These are phyloP conservation scores for Pseudocercospora crystallina DNA, from an alignment of 2,329 filamentous ascomycete species.

Conservation along the genomic window DNA sequence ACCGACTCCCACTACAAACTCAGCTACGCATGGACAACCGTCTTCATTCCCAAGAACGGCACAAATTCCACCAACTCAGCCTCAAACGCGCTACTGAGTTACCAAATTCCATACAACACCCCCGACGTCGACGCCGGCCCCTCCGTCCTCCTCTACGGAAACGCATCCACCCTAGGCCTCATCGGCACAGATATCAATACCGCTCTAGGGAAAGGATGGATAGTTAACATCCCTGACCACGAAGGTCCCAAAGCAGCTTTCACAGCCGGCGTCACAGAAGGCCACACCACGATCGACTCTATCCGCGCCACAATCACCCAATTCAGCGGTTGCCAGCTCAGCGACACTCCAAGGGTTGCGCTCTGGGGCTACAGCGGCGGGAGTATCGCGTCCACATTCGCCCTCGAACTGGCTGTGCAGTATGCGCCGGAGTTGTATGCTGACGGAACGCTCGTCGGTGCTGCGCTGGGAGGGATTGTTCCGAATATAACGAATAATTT, in stretches of 20 bases:
- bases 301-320: constrained; percentile 28
- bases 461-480: constrained; percentile 34
- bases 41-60: constrained; percentile 18
- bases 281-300: constrained; percentile 30
- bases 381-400: constrained; percentile 50
- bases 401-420: constrained; percentile 26
- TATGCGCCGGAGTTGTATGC: constrained; percentile 31
- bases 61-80: background rate
- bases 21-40: constrained; percentile 25
- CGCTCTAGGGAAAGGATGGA: constrained; percentile 25
- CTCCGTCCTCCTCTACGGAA: constrained; percentile 35
- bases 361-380: constrained; percentile 57
- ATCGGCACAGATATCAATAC: constrained; percentile 12
- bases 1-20: constrained; percentile 22
- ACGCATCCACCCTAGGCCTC: background rate
- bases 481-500: constrained; percentile 33
- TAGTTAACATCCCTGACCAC: constrained; percentile 28
- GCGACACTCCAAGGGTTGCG: constrained; percentile 35
- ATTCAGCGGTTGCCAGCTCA: constrained; percentile 16
- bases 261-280: constrained; percentile 24
- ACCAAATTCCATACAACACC: constrained; percentile 35
- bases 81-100: constrained; percentile 18
- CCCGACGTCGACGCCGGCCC: constrained; percentile 41
- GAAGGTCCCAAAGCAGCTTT: constrained; percentile 32
- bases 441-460: constrained; percentile 17